Percentiles rank a stretch among this genome's conserved stretches.
Conservation (phyloP, 768 basidiomycete species). For the Hericium alpestre region DNA sequence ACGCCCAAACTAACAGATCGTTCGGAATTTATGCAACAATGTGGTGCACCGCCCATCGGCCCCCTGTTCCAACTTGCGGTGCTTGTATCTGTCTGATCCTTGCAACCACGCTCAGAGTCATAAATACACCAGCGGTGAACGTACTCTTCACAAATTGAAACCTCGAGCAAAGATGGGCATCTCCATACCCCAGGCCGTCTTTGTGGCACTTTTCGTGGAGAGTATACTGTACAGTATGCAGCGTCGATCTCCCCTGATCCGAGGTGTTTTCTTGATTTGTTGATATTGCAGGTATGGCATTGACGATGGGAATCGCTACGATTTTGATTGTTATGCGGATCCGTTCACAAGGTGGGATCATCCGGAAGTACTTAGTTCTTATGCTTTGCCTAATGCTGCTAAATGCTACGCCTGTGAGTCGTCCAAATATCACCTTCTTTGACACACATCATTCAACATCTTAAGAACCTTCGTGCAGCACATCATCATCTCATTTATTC, state of each 20-base stretch:
- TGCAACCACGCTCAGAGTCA: too few relatives aligned
- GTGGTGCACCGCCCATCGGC: too few relatives aligned
- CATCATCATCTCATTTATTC: too few relatives aligned
- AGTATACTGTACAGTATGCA: background rate
- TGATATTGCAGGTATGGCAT: background rate
- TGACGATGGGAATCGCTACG: background rate
- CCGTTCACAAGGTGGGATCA: background rate
- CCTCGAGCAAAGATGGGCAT: background rate
- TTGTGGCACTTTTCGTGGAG: background rate
- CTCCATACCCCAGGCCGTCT: background rate
- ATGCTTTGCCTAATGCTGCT: background rate
- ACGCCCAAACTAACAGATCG: too few relatives aligned
- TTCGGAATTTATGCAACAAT: too few relatives aligned
- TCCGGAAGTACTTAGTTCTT: too few relatives aligned
- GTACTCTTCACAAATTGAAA: too few relatives aligned
- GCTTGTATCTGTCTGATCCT: too few relatives aligned
- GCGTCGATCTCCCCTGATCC: background rate
- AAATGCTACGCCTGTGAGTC: background rate
- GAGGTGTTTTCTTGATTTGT: background rate
- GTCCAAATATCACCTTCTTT: background rate
- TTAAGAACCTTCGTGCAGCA: too few relatives aligned
- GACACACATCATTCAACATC: too few relatives aligned
- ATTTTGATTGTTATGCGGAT: background rate
- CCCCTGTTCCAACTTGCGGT: too few relatives aligned
- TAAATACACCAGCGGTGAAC: too few relatives aligned